Base-by-base conservation (phyloP, 2,329 filamentous ascomycete genomes). In the Ceratocystis colombiana region DNA sequence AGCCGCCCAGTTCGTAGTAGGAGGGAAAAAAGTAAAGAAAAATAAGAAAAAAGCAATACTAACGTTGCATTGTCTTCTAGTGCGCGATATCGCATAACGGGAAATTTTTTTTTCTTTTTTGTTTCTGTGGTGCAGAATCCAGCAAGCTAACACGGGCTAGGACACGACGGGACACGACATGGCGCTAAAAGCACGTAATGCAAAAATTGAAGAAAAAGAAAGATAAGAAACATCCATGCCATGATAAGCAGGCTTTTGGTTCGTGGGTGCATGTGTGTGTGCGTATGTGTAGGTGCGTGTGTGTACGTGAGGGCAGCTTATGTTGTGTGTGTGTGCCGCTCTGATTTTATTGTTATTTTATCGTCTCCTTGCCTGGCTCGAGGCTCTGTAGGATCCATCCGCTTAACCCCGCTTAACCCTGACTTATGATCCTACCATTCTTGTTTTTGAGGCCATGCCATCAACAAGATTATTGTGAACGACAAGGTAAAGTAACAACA, bases 321-420 rank as follows among this genome's bases (percentile, higher is more conserved):
- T 50, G 17, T 22, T 50, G 46, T 50, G 37, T 37, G 33, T 22
- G 22, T 41, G 37, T 41, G 37, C 37, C 3, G 37, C n/a, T 22
- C 46, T 8, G 8, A 50, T 12, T 53, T 53, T 53, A 53, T 59
- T 5, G 2, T 30, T n/a, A 30, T 59, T 59, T 59, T 59, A 59
- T 59, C 22, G 28, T 4, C 5, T 33, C 28, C 7, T 50, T 12
- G 50, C 12, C 22, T 7, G 53, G 25, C 28, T 17, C 17, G 53
- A 59, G 53, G 53, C 53, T 59, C 53, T 59, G 53, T 25, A 37
- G 53, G 53, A 59, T 59, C 53, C n/a, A 8, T 10, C 53, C 53
- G 53, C 53, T 59, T 59, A 59, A 59, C 53, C 53, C 53, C 53
- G 53, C 25, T 33, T 59, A 59, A 59, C 53, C 53, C 53, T 59